phyloP scores from a whole-genome alignment of 345 rosid genomes.

The Streptanthus diversifolius region DNA sequence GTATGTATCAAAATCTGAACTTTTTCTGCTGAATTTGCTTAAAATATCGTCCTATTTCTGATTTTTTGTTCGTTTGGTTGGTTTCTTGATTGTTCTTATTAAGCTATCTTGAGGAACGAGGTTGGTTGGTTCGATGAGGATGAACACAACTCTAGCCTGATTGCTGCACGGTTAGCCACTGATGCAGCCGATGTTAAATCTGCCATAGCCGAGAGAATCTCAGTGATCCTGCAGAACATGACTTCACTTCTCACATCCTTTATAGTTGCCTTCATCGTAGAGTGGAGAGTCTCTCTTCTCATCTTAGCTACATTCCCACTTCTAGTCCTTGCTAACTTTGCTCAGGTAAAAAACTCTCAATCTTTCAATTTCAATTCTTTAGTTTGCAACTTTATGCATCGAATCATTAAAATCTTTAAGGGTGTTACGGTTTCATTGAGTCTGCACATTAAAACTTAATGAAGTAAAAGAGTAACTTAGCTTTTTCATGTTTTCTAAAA shows the following conservation, averaged over 20 bases:
- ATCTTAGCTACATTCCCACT: slow-evolving; percentile 93
- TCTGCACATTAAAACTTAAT: background rate
- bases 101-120: slow-evolving; percentile 92
- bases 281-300: slow-evolving; percentile 99
- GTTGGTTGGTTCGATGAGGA: slow-evolving; percentile 99
- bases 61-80: background rate
- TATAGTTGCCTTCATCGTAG: slow-evolving; percentile 94
- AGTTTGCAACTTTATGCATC: background rate
- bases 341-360: slow-evolving; percentile 57
- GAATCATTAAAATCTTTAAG: background rate
- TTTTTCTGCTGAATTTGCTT: background rate
- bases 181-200: slow-evolving; percentile 98
- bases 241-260: slow-evolving; percentile 96
- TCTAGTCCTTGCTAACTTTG: slow-evolving; percentile 97
- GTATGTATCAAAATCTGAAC: slow-evolving; percentile 33
- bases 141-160: slow-evolving; percentile 93
- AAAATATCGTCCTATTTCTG: background rate
- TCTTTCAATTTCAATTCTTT: background rate
- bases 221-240: slow-evolving; percentile 97
- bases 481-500: background rate
- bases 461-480: background rate
- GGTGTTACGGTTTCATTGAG: background rate
- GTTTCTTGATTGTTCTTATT: slow-evolving; percentile 20
- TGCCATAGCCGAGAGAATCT: slow-evolving; percentile 94
- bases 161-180: slow-evolving; percentile 79